A percentile compares a stretch with the other conserved stretches of the same genome.
Conservation (phyloP, 192 early-diverging fungal genomes). For the Jimgerdemannia lactiflua region DNA sequence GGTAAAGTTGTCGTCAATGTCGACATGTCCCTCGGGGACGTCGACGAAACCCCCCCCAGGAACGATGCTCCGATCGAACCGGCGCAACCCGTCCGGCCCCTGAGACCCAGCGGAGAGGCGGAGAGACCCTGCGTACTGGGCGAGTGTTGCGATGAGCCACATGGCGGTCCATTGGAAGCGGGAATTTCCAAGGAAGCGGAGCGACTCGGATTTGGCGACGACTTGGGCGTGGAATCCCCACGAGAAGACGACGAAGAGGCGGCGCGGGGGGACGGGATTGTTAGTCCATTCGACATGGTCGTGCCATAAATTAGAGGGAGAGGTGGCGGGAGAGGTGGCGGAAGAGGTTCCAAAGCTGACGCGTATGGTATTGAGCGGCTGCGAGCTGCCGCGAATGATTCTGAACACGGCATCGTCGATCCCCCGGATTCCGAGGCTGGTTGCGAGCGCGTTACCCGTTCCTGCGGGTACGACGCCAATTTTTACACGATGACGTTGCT, state of each 20-base stretch:
- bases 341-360: conserved; percentile 25
- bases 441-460: conserved; percentile 46
- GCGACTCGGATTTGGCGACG: conserved; percentile 42
- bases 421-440: conserved; percentile 27
- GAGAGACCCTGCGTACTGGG: conserved; percentile 35
- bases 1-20: conserved; percentile 32
- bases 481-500: conserved; percentile 3
- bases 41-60: conserved; percentile 7
- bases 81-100: conserved; percentile 13
- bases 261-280: not conserved
- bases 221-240: conserved; percentile 51
- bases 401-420: conserved; percentile 33
- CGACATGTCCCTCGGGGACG: not conserved
- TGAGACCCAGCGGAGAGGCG: conserved; percentile 13
- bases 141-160: conserved; percentile 34
- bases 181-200: conserved; percentile 45
- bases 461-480: conserved; percentile 43
- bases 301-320: conserved; percentile 15
- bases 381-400: conserved; percentile 25
- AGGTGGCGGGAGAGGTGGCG: not conserved
- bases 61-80: conserved; percentile 11
- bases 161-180: conserved; percentile 40
- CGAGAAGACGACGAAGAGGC: conserved; percentile 41
- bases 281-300: conserved; percentile 12
- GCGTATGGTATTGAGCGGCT: conserved; percentile 27